Base-by-base conservation (phyloP, 2,329 filamentous ascomycete species). In the Thermomyces lanuginosus region DNA sequence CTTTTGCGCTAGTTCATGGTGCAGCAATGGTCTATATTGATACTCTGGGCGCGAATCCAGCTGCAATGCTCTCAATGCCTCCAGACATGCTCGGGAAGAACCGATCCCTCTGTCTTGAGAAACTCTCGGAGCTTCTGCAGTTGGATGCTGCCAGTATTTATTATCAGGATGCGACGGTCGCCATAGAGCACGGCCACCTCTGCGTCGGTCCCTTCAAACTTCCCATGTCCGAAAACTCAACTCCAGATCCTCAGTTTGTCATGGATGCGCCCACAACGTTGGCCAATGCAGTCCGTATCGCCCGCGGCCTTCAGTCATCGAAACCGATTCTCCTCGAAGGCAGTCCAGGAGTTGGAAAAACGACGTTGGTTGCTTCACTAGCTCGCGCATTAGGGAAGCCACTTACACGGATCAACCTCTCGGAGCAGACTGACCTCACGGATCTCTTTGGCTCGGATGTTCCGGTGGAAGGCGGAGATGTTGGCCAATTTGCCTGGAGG, bases 261-360 rank as follows among this genome's bases (percentile, higher is more conserved):
- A 77, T 98, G 40, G 71, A 82, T 38, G 84, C 89, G 1, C 82
- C 82, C 1, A 98, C 89, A 0, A 95, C 89, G 1, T 74, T 76
- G 33, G 64, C 76, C 26, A 99, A 98, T 45, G 77, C 78, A 1
- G 86, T 95, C 72, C 70, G 89, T 46, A 76, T 98, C 16, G 69
- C 91, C 29, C 74, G 89, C 35, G 91, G 86, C 8, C 60, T 98
- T 34, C 83, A 92, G 43, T 71, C 92, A 29, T 65, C 72, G 27
- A 93, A 93, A 46, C 86, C 89, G 2, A 86, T 98, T 28, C 64
- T 98, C 5, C 67, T 99, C 2, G 89, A 99, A 57, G 89, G 91
- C 18, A 93, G 80, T 41, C 89, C 89, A n/a, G 89, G 89, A 47
- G 89, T 99, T 12, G 89, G 89, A 30, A 99, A 98, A 59, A 99